phyloP scores from a whole-genome alignment of 139 green algal species.

The Auxenochlorella protothecoides region DNA sequence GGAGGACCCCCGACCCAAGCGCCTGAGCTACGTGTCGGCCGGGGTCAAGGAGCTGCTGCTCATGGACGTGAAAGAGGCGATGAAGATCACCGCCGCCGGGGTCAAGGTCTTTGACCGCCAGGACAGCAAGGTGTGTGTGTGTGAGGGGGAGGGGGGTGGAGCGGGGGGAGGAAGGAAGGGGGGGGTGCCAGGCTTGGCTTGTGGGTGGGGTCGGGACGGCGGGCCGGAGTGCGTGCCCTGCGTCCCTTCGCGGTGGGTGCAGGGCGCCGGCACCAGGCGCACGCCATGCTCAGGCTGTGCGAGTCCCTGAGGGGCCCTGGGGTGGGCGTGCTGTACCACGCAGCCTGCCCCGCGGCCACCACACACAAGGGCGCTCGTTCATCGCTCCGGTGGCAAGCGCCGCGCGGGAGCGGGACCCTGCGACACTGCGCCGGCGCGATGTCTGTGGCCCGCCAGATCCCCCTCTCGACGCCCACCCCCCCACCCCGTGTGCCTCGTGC shows the following conservation, averaged over 20 bases:
- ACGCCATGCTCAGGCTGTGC: too few relatives aligned
- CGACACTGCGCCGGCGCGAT: background rate
- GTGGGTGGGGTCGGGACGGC: background rate
- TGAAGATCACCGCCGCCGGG: slow-evolving; percentile 67
- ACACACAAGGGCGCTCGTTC: too few relatives aligned
- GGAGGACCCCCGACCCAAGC: slow-evolving; percentile 21
- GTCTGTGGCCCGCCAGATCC: background rate
- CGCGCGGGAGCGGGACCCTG: too few relatives aligned
- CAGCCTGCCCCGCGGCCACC: too few relatives aligned
- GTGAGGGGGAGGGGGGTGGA: background rate
- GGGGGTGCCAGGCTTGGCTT: background rate
- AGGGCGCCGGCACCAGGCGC: too few relatives aligned
- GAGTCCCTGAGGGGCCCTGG: too few relatives aligned
- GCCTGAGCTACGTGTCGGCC: slow-evolving; percentile 25
- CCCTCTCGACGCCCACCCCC: background rate
- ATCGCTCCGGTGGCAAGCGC: too few relatives aligned
- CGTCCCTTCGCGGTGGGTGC: too few relatives aligned
- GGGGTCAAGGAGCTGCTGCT: slow-evolving; percentile 49
- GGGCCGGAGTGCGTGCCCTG: too few relatives aligned
- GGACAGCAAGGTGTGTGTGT: slow-evolving; percentile 19
- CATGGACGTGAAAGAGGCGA: slow-evolving; percentile 48
- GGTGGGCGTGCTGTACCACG: too few relatives aligned
- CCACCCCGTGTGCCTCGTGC: background rate
- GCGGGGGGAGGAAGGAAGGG: too few relatives aligned
- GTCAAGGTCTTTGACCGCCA: slow-evolving; percentile 92